These are phyloP conservation scores for Tolypocladium nubicola DNA, from an alignment of 2,329 filamentous ascomycete species.

Conservation along the genomic window DNA sequence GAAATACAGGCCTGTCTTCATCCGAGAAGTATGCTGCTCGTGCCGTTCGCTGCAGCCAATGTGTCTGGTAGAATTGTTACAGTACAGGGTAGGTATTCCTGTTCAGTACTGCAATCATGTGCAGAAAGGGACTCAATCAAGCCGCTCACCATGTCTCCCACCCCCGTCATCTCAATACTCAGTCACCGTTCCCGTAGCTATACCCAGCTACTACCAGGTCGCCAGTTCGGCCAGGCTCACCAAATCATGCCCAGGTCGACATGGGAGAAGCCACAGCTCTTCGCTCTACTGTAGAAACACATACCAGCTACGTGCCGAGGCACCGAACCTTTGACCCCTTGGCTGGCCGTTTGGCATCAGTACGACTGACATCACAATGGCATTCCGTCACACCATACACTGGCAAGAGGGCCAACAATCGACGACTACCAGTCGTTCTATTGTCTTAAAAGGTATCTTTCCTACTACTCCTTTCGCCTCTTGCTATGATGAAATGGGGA, in stretches of 20 bases:
- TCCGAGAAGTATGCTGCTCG: background rate
- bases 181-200: background rate
- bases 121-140: too few species aligned
- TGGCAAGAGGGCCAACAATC: background rate
- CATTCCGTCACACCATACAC: background rate
- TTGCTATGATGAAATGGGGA: constrained; percentile 19
- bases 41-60: background rate
- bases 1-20: too few species aligned
- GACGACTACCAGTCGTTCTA: background rate
- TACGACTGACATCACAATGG: background rate
- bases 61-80: background rate
- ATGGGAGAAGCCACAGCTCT: too few species aligned
- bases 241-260: background rate
- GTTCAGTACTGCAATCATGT: too few species aligned
- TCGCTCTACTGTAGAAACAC: background rate
- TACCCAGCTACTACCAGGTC: background rate
- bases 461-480: constrained; percentile 24
- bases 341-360: background rate
- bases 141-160: too few species aligned
- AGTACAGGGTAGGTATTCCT: too few species aligned
- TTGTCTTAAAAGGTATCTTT: constrained; percentile 6
- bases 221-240: background rate
- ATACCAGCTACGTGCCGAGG: background rate
- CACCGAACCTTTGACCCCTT: background rate
- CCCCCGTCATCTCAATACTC: background rate